These are phyloP conservation scores for Cutaneotrichosporon sp. DNA, from an alignment of 1,284 basidiomycete genomes.

Conservation along the genomic window DNA sequence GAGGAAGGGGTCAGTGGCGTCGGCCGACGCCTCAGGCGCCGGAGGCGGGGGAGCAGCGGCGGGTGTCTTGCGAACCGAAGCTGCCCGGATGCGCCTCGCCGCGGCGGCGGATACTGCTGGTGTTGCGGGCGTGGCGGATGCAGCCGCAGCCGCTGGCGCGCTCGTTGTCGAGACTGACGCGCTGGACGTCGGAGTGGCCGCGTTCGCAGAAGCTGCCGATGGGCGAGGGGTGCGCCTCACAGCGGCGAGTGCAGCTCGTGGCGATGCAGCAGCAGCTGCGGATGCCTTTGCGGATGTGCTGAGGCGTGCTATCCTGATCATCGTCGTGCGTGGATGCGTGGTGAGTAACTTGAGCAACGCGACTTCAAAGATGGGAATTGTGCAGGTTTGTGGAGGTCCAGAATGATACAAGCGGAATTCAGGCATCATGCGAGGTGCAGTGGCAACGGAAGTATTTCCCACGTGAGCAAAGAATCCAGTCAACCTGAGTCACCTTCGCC, in stretches of 20 bases:
- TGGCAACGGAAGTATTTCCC: constrained; percentile 3
- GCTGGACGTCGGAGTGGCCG: not conserved
- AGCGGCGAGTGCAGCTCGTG: constrained; percentile 6
- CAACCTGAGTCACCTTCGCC: not conserved
- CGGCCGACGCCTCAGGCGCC: constrained; percentile 1
- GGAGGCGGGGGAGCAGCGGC: not conserved
- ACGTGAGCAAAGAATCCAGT: not conserved
- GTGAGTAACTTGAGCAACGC: not conserved
- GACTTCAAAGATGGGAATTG: too few relatives aligned
- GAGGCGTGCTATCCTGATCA: not conserved
- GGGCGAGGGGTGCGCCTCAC: constrained; percentile 7
- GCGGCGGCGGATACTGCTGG: not conserved
- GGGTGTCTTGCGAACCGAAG: not conserved
- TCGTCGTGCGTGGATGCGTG: not conserved
- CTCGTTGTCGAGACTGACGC: not conserved
- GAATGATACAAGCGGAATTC: not conserved
- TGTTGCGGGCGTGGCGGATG: not conserved
- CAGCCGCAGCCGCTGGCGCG: not conserved
- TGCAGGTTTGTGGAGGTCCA: too few relatives aligned
- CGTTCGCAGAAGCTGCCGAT: constrained; percentile 2
- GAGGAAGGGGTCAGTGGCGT: constrained; percentile 8
- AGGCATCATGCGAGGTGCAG: not conserved
- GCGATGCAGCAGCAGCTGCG: not conserved
- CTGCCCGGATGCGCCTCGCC: not conserved
- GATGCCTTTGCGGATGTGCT: not conserved